Evolutionary conservation across 805 yeast species (phyloP).

Genomic region (Myxozyma vanderwaltii): DNA sequence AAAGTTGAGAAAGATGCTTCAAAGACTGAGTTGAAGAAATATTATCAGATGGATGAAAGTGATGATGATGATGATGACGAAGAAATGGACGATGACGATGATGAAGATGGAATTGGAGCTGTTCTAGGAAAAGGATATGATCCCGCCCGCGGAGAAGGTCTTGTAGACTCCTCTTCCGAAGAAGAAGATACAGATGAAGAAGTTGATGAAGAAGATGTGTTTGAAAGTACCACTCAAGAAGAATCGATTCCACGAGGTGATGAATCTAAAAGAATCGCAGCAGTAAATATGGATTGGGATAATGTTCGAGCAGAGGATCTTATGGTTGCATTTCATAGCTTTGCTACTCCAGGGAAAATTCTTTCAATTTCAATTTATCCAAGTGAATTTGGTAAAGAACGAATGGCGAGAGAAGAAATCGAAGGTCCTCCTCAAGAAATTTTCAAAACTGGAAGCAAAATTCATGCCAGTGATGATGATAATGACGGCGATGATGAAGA

Average conservation of each 20-base stretch:
- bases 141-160: conserved; percentile 46
- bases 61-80: conserved; percentile 38
- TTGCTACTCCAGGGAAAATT: conserved; percentile 70
- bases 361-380: conserved; percentile 74
- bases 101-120: conserved; percentile 13
- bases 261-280: conserved; percentile 80
- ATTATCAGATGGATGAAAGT: conserved; percentile 56
- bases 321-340: conserved; percentile 84
- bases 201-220: conserved; percentile 30
- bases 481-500: conserved; percentile 51
- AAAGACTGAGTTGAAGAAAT: conserved; percentile 61
- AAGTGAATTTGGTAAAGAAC: conserved; percentile 89
- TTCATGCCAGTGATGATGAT: conserved; percentile 39
- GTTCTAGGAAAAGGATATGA: conserved; percentile 36
- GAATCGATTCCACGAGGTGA: conserved; percentile 85
- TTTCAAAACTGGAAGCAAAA: conserved; percentile 48
- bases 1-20: conserved; percentile 52
- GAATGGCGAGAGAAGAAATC: conserved; percentile 82
- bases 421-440: conserved; percentile 93
- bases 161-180: conserved; percentile 36
- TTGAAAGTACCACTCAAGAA: conserved; percentile 45
- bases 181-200: conserved; percentile 41
- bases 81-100: conserved; percentile 30
- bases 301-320: conserved; percentile 83
- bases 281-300: conserved; percentile 97